Conservation (phyloP, 805 yeast genomes). For the Cyberlindnera maritima region DNA sequence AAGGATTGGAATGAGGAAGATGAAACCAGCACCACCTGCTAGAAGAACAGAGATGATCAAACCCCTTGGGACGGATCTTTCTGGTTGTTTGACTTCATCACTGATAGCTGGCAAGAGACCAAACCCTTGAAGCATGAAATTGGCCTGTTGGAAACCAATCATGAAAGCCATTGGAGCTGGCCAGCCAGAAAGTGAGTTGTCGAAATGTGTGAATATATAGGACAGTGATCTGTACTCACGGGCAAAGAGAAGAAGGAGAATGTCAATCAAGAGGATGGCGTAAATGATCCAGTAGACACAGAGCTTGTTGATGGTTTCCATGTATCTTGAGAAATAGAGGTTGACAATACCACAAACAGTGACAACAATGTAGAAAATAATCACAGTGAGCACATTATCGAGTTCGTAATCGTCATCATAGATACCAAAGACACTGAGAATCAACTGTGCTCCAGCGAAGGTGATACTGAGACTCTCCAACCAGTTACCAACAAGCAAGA, state of each 20-base stretch:
- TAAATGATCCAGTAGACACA: constrained; percentile 77
- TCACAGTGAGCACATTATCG: constrained; percentile 52
- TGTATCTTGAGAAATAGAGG: constrained; percentile 52
- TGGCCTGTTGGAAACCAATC: constrained; percentile 75
- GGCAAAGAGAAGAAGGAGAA: constrained; percentile 56
- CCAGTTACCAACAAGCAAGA: constrained; percentile 71
- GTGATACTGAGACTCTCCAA: constrained; percentile 71
- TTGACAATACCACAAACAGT: constrained; percentile 61
- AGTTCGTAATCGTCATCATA: constrained; percentile 56
- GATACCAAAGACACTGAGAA: constrained; percentile 64
- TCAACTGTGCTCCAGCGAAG: constrained; percentile 74
- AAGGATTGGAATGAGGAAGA: constrained; percentile 69
- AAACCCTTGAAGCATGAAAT: constrained; percentile 78
- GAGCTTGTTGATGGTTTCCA: constrained; percentile 61
- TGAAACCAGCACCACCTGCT: constrained; percentile 65
- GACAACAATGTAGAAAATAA: constrained; percentile 55
- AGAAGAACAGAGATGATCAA: constrained; percentile 62
- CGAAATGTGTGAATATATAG: constrained; percentile 62
- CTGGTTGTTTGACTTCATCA: constrained; percentile 78
- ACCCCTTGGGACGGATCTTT: constrained; percentile 71
- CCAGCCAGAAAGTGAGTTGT: constrained; percentile 75
- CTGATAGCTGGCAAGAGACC: constrained; percentile 80
- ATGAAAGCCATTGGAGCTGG: constrained; percentile 67
- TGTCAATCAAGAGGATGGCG: constrained; percentile 66
- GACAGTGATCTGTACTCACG: constrained; percentile 55